Base-by-base conservation (phyloP, 108 stramenopile genomes). In the Phaeodactylum tricornutum region DNA sequence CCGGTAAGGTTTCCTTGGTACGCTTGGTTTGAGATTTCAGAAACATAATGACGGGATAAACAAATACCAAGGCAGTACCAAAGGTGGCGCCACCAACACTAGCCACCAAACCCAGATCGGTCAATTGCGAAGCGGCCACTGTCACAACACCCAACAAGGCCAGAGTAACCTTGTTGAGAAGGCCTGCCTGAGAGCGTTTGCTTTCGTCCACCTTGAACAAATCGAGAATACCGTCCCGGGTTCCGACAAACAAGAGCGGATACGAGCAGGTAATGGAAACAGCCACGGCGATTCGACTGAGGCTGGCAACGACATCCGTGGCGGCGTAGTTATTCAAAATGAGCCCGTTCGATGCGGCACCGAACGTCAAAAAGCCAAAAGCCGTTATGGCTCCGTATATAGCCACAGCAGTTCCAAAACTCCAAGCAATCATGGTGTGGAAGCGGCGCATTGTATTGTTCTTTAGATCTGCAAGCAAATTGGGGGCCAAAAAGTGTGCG, bases 401-500 rank as follows among this genome's bases (percentile, higher is more conserved):
- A 22, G 67, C 50, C 28, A 93, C 88, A 29, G 66, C 58, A 41
- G 58, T 64, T 23, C 69, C 81, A 63, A 97, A 97, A 27, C 72
- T 72, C 24, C 72, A 72, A 9, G 61, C 63, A 25, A 89, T 87
- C 29, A 97, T 77, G 38, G 73, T 72, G 60, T 84, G 72, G 55
- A 82, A 92, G 22, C 88, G 77, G n/a, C 72, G 53, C 38, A 91
- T 63, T 20, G 87, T 94, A 45, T 77, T 87, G 47, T 96, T 70
- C 70, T 94, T 91, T 33, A 98, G 78, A 67, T 96, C 95, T 37
- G 66, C 73, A 69, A 87, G 93, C 56, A 93, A 96, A 61, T 91
- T 84, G 29, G 97, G 95, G 15, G 97, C 95, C 72, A 96, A 87
- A 57, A 86, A 93, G 66, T 97, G 97, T 3, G 95, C 93, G 51